Base-by-base conservation (phyloP, 345 rosid genomes). In the Noccaea bulbosa region DNA sequence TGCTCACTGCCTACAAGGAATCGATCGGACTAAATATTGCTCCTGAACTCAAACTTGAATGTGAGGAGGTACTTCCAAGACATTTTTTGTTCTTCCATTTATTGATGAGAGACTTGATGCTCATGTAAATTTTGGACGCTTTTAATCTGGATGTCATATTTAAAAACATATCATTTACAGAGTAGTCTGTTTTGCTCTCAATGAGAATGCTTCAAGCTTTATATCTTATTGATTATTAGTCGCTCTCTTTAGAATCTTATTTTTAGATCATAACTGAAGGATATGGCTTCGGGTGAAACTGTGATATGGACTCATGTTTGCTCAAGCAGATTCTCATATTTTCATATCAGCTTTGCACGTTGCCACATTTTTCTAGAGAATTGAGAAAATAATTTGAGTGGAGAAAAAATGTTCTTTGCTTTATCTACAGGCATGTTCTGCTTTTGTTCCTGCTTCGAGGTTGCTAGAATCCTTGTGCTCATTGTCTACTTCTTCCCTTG, bases 1-100 rank as follows among this genome's bases (percentile, higher is more conserved):
- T 90, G 55, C 66, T 93, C 72, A 83, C 86, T 53, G 90, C 89
- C 22, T 93, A 93, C 81, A 86, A 80, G 82, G 85, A 81, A 66
- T 77, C 79, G 60, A 67, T 78, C 9, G 98, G 93, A 73, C 77
- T 87, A 57, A 83, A 53, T 52, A 58, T 93, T 65, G 97, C 90
- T 81, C 86, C 93, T 33, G 69, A 84, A 86, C 76, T 90, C 60
- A 87, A 86, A 82, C 78, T 79, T 22, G 92, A 88, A 70, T 90
- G 97, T 77, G 90, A 93, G 79, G 70, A 88, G 96, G 96, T 90
- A 81, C 51, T 30, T 34, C 55, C 9, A 22, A 53, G 17, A 27
- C 59, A 44, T 22, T 63, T 20, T 3, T 65, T 67, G 8, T 59
- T 65, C 59, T 41, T 4, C 24, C 32, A 51, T 53, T 47, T 58